A percentile compares a stretch with the other conserved stretches of the same genome.
Evolutionary conservation across 208 protist species (phyloP).

Genomic region (Crithidia mellificae): DNA sequence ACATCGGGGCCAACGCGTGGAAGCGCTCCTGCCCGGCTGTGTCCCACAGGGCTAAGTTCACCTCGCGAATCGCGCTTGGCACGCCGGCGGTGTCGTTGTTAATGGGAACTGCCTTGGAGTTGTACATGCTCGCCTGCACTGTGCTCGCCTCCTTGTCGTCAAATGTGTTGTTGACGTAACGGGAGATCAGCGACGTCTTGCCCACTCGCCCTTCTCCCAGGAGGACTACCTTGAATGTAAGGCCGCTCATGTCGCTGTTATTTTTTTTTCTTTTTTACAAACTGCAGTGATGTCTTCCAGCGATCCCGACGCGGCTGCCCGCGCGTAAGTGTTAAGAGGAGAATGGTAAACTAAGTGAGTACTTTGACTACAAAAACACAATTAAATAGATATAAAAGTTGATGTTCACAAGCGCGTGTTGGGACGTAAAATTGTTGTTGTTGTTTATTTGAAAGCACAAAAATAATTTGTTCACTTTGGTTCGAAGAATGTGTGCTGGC

Average conservation of each 20-base stretch:
- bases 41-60: conserved; percentile 95
- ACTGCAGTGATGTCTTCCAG: background rate
- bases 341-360: too few relatives aligned
- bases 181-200: conserved; percentile 82
- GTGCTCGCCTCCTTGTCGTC: conserved; percentile 64
- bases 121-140: conserved; percentile 70
- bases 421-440: too few relatives aligned
- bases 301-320: too few relatives aligned
- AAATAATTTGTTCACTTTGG: too few relatives aligned
- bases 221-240: conserved; percentile 74
- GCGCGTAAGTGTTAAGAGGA: too few relatives aligned
- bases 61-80: conserved; percentile 46
- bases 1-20: conserved; percentile 84
- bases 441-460: too few relatives aligned
- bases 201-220: conserved; percentile 84
- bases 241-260: conserved; percentile 16
- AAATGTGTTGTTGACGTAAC: conserved; percentile 76
- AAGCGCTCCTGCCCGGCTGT: conserved; percentile 98
- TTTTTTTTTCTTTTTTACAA: background rate
- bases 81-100: conserved; percentile 35
- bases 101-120: conserved; percentile 52
- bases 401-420: too few relatives aligned
- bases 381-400: too few relatives aligned
- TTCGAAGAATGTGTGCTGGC: too few relatives aligned
- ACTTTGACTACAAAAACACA: too few relatives aligned